phyloP scores from a whole-genome alignment of 2,329 filamentous ascomycete genomes.

The Rutstroemia sp. region DNA sequence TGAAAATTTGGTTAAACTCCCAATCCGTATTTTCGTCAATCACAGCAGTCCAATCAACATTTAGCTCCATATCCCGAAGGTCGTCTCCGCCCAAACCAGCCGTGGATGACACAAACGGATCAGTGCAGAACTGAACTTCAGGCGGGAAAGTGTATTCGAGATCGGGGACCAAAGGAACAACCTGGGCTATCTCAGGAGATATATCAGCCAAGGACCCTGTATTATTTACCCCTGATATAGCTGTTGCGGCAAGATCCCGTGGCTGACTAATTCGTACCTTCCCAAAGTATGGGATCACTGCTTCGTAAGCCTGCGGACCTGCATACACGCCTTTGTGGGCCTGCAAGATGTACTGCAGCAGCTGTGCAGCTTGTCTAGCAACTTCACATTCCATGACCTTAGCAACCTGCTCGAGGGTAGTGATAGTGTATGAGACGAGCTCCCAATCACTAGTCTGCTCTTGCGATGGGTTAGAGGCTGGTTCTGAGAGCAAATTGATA shows the following conservation, averaged over 20 bases:
- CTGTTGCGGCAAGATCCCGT: not conserved
- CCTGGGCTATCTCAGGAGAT: not conserved
- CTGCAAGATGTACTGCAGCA: constrained; percentile 34
- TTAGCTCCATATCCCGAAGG: constrained; percentile 10
- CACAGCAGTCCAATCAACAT: constrained; percentile 14
- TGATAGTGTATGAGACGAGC: constrained; percentile 29
- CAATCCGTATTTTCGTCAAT: constrained; percentile 10
- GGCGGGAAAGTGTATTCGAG: not conserved
- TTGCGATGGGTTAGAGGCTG: constrained; percentile 14
- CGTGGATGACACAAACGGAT: constrained; percentile 7
- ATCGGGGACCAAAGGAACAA: not conserved
- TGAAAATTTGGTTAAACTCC: constrained; percentile 13
- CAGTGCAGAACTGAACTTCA: constrained; percentile 9
- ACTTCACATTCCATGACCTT: constrained; percentile 33
- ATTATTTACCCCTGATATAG: not conserved
- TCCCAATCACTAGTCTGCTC: constrained; percentile 33
- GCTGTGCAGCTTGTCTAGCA: constrained; percentile 35
- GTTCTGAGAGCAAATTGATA: constrained; percentile 34
- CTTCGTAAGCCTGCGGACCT: constrained; percentile 29
- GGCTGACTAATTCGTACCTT: constrained; percentile 20
- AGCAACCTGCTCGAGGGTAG: constrained; percentile 30
- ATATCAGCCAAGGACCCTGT: not conserved
- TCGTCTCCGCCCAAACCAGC: not conserved
- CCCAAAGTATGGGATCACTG: constrained; percentile 40
- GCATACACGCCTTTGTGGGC: constrained; percentile 21